These are phyloP conservation scores for Marchantia paleacea DNA, from an alignment of 225 moss, liverwort and hornwort species.

Conservation along the genomic window DNA sequence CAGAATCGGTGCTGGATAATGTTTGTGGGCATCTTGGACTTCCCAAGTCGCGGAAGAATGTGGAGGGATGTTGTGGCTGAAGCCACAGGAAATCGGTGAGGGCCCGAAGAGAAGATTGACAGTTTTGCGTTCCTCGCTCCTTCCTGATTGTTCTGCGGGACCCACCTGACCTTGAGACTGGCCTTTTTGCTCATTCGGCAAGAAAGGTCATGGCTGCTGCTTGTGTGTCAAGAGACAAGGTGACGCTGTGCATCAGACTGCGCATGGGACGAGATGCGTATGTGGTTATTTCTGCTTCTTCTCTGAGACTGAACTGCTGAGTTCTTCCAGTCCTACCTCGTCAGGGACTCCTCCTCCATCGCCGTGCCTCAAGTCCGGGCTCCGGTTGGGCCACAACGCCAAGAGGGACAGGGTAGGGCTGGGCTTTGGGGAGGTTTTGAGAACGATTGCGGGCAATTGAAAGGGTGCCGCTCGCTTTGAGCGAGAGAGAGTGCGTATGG, in stretches of 20 bases:
- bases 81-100: no score
- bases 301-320: not conserved
- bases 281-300: not conserved
- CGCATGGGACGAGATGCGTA: not conserved
- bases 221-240: not conserved
- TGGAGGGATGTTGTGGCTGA: no score
- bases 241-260: not conserved
- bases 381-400: not conserved
- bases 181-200: not conserved
- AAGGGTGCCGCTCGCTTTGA: no score
- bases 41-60: no score
- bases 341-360: not conserved
- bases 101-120: no score
- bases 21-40: not conserved
- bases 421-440: not conserved
- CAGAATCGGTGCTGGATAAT: not conserved
- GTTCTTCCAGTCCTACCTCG: not conserved
- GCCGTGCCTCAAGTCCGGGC: not conserved
- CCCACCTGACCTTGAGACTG: not conserved
- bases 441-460: not conserved
- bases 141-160: conserved; percentile 4
- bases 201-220: not conserved
- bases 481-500: not conserved
- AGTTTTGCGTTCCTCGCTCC: not conserved
- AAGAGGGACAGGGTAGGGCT: not conserved